Percentiles rank a stretch among this genome's conserved stretches.
These are phyloP conservation scores for Agaricus subrufescens DNA, from an alignment of 768 basidiomycete species.

Conservation along the genomic window DNA sequence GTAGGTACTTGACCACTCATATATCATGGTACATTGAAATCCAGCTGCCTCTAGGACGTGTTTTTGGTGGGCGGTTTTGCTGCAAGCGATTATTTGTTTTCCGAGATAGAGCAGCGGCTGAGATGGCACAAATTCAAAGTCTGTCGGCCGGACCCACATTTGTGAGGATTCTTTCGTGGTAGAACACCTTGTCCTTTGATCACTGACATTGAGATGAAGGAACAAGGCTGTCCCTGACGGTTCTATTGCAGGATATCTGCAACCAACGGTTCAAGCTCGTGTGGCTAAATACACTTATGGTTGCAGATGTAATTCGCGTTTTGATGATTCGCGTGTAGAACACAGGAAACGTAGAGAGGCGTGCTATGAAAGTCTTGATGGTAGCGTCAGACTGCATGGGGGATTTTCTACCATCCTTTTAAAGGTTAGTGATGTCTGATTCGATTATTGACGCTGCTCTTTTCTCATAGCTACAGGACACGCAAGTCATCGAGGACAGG, in stretches of 20 bases:
- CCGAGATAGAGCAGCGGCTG: constrained; percentile 12
- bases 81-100: constrained; percentile 18
- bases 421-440: neutral
- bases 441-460: neutral
- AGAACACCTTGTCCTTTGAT: neutral
- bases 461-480: constrained; percentile 9
- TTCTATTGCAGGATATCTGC: constrained; percentile 22
- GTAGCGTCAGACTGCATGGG: constrained; percentile 4
- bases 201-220: constrained; percentile 9
- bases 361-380: neutral
- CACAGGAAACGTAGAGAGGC: constrained; percentile 15
- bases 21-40: neutral
- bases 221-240: constrained; percentile 30
- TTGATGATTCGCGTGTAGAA: constrained; percentile 15
- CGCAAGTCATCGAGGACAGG: constrained; percentile 16
- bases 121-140: constrained; percentile 8
- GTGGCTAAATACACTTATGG: constrained; percentile 23
- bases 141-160: constrained; percentile 14
- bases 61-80: constrained; percentile 22
- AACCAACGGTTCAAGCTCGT: constrained; percentile 21
- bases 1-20: constrained; percentile 2
- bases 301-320: constrained; percentile 14
- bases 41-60: constrained; percentile 12
- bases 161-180: constrained; percentile 3
- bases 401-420: constrained; percentile 8